Evolutionary conservation across 805 yeast species (phyloP).

Genomic region (Saccharomycopsis microspora): DNA sequence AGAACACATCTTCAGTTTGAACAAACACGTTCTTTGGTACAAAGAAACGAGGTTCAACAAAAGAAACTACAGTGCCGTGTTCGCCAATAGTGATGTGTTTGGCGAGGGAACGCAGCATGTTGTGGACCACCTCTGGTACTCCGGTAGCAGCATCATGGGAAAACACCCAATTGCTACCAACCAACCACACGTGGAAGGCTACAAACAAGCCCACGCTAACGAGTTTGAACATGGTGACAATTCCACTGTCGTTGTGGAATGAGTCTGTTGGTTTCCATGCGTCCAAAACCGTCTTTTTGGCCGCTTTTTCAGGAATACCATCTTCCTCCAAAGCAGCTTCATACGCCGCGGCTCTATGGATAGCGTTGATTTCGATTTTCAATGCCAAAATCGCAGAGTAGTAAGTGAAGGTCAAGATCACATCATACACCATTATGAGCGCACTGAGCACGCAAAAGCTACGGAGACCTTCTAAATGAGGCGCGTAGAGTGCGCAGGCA

Average conservation of each 20-base stretch:
- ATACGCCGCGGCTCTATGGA: constrained; percentile 69
- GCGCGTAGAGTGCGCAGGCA: constrained; percentile 53
- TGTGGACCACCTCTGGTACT: constrained; percentile 16
- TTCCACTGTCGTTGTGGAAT: constrained; percentile 14
- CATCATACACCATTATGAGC: constrained; percentile 59
- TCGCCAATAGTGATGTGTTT: constrained; percentile 33
- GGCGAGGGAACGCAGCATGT: constrained; percentile 30
- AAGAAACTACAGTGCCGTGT: constrained; percentile 42
- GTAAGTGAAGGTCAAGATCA: constrained; percentile 66
- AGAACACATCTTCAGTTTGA: constrained; percentile 49
- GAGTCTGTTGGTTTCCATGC: constrained; percentile 4
- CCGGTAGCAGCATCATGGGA: background rate
- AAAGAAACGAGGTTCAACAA: constrained; percentile 46
- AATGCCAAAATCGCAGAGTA: constrained; percentile 74
- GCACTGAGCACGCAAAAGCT: constrained; percentile 74
- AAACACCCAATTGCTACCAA: constrained; percentile 49
- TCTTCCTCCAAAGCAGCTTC: constrained; percentile 84
- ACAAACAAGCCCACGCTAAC: constrained; percentile 46
- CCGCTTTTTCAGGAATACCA: constrained; percentile 68
- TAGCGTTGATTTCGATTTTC: constrained; percentile 79
- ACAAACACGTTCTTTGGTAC: constrained; percentile 45
- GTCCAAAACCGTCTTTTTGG: constrained; percentile 31
- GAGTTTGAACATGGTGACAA: constrained; percentile 46
- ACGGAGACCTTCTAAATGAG: constrained; percentile 58
- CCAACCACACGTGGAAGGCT: constrained; percentile 53